Conservation (phyloP, 176 grass and related monocot species). For the Pontederia crassipes region DNA sequence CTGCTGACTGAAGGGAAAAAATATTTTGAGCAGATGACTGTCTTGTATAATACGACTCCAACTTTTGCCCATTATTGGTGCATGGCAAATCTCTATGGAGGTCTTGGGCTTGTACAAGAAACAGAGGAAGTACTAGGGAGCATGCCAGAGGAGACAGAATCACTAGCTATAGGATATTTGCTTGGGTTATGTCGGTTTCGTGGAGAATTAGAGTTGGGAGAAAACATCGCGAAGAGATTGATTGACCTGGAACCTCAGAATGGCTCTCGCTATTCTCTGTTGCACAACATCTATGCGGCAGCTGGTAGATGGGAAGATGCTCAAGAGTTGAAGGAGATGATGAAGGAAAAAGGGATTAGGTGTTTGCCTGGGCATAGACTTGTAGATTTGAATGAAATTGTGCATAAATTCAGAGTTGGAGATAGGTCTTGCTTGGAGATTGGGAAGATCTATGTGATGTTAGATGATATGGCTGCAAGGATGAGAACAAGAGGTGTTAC, state of each 20-base stretch:
- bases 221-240: conserved; percentile 44
- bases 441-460: conserved; percentile 40
- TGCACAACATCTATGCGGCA: conserved; percentile 56
- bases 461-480: conserved; percentile 33
- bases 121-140: conserved; percentile 18
- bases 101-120: conserved; percentile 37
- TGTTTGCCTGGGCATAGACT: conserved; percentile 46
- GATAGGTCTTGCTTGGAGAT: conserved; percentile 28
- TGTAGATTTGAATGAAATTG: conserved; percentile 46
- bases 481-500: neutral
- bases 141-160: conserved; percentile 36
- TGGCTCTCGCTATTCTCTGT: conserved; percentile 38
- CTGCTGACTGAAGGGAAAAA: conserved; percentile 40
- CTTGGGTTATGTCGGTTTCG: conserved; percentile 48
- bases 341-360: conserved; percentile 27
- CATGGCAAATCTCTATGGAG: conserved; percentile 55
- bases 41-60: conserved; percentile 31
- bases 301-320: conserved; percentile 49
- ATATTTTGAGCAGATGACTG: conserved; percentile 51
- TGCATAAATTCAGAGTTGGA: conserved; percentile 26
- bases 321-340: conserved; percentile 43
- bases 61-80: conserved; percentile 74
- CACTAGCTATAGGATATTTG: conserved; percentile 36
- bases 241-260: conserved; percentile 55
- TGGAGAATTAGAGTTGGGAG: conserved; percentile 43